A percentile compares a stretch with the other conserved stretches of the same genome.
Conservation (phyloP, 306 rosid species). For the Begonia fuchsioides region DNA sequence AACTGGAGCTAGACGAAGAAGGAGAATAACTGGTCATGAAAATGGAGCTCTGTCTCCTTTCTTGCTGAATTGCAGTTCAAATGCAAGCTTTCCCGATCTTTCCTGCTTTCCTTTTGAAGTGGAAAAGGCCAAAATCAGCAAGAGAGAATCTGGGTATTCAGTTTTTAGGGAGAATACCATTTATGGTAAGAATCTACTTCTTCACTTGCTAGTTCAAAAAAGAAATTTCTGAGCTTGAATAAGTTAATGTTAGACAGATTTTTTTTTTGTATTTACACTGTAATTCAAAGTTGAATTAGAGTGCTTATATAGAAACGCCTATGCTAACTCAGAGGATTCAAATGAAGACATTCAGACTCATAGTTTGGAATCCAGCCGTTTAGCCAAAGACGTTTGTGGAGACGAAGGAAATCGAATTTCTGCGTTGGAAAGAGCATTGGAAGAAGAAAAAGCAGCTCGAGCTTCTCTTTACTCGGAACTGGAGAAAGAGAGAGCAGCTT, state of each 20-base stretch:
- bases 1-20: constrained; percentile 37
- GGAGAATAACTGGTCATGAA: constrained; percentile 26
- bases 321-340: constrained; percentile 20
- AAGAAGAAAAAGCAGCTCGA: constrained; percentile 50
- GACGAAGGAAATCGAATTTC: constrained; percentile 26
- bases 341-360: constrained; percentile 16
- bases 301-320: constrained; percentile 5
- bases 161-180: constrained; percentile 10
- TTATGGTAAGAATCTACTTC: constrained; percentile 17
- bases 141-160: constrained; percentile 11
- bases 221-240: too few species aligned
- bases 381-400: constrained; percentile 18
- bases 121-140: constrained; percentile 4
- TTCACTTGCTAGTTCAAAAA: neutral
- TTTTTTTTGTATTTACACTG: too few species aligned
- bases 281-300: neutral
- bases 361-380: constrained; percentile 20
- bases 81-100: constrained; percentile 3
- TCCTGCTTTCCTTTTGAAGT: constrained; percentile 7
- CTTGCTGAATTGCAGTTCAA: constrained; percentile 7
- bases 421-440: constrained; percentile 44
- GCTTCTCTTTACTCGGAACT: constrained; percentile 66
- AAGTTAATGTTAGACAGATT: too few species aligned
- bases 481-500: constrained; percentile 92
- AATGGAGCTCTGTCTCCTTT: constrained; percentile 20